These are phyloP conservation scores for Colletotrichum sidae DNA, from an alignment of 2,329 filamentous ascomycete genomes.

Conservation along the genomic window DNA sequence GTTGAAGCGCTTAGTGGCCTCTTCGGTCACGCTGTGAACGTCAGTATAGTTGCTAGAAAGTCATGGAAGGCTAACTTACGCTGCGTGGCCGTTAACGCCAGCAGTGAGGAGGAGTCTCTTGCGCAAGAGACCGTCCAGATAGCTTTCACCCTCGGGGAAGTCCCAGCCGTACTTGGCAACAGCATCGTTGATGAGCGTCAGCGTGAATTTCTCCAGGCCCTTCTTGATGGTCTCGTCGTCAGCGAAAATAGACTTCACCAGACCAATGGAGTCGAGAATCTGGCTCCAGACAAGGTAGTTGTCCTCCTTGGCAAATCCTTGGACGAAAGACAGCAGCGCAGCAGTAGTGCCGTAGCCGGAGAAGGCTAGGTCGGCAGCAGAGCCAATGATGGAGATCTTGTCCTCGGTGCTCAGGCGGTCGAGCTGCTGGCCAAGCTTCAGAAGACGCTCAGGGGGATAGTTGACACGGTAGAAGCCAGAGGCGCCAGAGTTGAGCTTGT, in stretches of 20 bases:
- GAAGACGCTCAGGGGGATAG: slow-evolving; percentile 86
- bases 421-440: slow-evolving; percentile 82
- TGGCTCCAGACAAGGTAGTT: slow-evolving; percentile 93
- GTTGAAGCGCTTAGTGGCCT: slow-evolving; percentile 83
- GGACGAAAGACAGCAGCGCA: slow-evolving; percentile 83
- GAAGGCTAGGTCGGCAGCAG: slow-evolving; percentile 88
- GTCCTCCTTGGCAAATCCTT: slow-evolving; percentile 84
- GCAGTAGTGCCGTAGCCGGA: slow-evolving; percentile 87
- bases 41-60: slow-evolving; percentile 1
- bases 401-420: slow-evolving; percentile 84
- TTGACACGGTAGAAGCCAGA: slow-evolving; percentile 93
- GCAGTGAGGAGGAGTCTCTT: slow-evolving; percentile 83
- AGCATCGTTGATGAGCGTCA: slow-evolving; percentile 80
- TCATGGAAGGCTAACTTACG: slow-evolving; percentile 59
- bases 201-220: slow-evolving; percentile 81
- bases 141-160: slow-evolving; percentile 81
- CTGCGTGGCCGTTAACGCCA: slow-evolving; percentile 79
- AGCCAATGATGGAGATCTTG: slow-evolving; percentile 92
- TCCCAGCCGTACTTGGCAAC: slow-evolving; percentile 89
- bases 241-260: slow-evolving; percentile 86
- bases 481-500: slow-evolving; percentile 92
- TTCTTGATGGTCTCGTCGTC: slow-evolving; percentile 78
- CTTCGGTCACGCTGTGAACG: slow-evolving; percentile 68
- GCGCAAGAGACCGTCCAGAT: slow-evolving; percentile 83
- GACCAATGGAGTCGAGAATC: slow-evolving; percentile 79